Conservation (phyloP, 139 green algal genomes). For the Bryopsis sp. region DNA sequence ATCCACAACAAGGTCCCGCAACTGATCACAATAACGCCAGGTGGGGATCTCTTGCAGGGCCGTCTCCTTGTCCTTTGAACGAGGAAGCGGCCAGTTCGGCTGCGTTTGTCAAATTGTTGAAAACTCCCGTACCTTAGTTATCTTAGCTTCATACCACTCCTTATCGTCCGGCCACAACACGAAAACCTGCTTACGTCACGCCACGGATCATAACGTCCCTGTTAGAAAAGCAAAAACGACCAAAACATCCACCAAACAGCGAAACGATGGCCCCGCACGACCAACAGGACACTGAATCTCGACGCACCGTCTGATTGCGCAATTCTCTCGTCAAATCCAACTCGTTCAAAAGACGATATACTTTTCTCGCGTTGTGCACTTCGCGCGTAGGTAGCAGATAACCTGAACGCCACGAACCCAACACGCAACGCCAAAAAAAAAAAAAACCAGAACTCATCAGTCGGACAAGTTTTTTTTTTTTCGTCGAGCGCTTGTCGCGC, state of each 20-base stretch:
- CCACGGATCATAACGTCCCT: conserved; percentile 2
- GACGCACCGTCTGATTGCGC: not conserved
- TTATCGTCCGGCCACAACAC: conserved; percentile 33
- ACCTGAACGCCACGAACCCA: not conserved
- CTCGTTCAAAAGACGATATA: conserved; percentile 6
- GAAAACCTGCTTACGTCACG: conserved; percentile 29
- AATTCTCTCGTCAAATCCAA: not conserved
- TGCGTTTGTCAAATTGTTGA: too few relatives aligned
- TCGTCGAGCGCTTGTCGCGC: too few relatives aligned
- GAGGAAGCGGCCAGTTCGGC: not conserved
- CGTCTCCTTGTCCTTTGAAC: not conserved
- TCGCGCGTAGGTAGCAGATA: conserved; percentile 7
- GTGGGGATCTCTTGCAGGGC: too few relatives aligned
- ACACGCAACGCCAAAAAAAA: too few relatives aligned
- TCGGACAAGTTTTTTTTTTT: too few relatives aligned
- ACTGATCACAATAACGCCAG: too few relatives aligned
- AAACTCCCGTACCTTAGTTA: conserved; percentile 13
- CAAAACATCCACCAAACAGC: too few relatives aligned
- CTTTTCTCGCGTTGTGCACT: not conserved
- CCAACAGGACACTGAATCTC: too few relatives aligned
- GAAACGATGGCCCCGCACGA: too few relatives aligned
- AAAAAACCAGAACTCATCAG: too few relatives aligned
- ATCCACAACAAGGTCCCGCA: too few relatives aligned
- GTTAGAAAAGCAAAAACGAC: too few relatives aligned
- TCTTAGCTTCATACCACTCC: conserved; percentile 27